Conservation (phyloP, 805 yeast genomes). For the Babjeviella inositovora region DNA sequence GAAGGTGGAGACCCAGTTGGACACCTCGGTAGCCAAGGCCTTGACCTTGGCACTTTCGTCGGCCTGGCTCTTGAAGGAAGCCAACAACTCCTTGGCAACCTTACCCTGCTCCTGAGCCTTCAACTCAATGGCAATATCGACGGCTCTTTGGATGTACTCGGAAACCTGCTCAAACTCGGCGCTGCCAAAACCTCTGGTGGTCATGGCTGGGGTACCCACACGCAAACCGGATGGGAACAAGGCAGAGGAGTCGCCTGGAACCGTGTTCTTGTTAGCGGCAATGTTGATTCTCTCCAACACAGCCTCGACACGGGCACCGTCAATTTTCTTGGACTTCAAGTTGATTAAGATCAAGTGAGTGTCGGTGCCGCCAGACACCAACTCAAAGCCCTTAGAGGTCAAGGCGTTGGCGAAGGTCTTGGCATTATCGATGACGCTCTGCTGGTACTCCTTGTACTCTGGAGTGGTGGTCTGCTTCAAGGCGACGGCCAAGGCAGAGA, state of each 20-base stretch:
- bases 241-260: slow-evolving; percentile 94
- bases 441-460: slow-evolving; percentile 77
- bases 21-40: slow-evolving; percentile 46
- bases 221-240: slow-evolving; percentile 92
- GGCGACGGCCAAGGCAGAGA: slow-evolving; percentile 91
- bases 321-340: slow-evolving; percentile 64
- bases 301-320: slow-evolving; percentile 92
- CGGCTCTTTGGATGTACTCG: slow-evolving; percentile 65
- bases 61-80: slow-evolving; percentile 58
- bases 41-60: slow-evolving; percentile 45
- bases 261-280: slow-evolving; percentile 91
- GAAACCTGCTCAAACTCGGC: slow-evolving; percentile 74
- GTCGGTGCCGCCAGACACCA: slow-evolving; percentile 91
- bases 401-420: slow-evolving; percentile 59
- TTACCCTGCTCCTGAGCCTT: slow-evolving; percentile 43
- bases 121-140: slow-evolving; percentile 45
- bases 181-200: slow-evolving; percentile 80
- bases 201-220: slow-evolving; percentile 98
- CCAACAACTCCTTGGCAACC: slow-evolving; percentile 40
- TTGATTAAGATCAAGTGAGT: slow-evolving; percentile 83
- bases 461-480: slow-evolving; percentile 83
- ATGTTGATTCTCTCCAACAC: slow-evolving; percentile 81
- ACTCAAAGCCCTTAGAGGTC: slow-evolving; percentile 43
- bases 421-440: slow-evolving; percentile 71
- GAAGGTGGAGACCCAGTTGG: slow-evolving; percentile 54